These are phyloP conservation scores for Apiotrichum porosum DNA, from an alignment of 1,284 basidiomycete genomes.

Conservation along the genomic window DNA sequence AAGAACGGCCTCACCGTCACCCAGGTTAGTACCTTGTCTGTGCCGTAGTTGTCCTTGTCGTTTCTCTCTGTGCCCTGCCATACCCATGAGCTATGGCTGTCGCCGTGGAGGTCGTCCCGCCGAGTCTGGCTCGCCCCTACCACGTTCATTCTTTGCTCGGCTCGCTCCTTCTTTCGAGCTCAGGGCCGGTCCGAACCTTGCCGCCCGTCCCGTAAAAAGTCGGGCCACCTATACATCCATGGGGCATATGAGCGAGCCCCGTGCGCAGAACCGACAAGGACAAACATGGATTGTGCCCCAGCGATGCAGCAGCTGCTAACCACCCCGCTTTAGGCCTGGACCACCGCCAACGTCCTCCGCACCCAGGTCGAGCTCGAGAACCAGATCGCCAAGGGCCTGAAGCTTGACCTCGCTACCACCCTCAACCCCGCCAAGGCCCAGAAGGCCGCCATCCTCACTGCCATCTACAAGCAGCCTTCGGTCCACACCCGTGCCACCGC, in stretches of 20 bases:
- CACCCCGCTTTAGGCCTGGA: conserved; percentile 68
- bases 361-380: conserved; percentile 94
- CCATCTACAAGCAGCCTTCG: conserved; percentile 94
- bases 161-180: too few relatives aligned
- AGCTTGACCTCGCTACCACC: conserved; percentile 83
- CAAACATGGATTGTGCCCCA: background rate
- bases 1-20: conserved; percentile 86
- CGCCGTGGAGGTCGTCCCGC: background rate
- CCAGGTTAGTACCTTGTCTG: conserved; percentile 55
- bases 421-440: conserved; percentile 67
- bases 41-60: background rate
- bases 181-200: too few relatives aligned
- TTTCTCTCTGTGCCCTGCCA: too few relatives aligned
- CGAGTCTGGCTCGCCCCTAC: background rate
- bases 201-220: background rate
- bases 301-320: background rate
- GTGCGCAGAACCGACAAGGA: too few relatives aligned
- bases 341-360: conserved; percentile 81
- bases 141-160: background rate
- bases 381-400: conserved; percentile 95
- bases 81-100: too few relatives aligned
- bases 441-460: conserved; percentile 74
- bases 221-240: too few relatives aligned
- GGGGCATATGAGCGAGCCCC: background rate
- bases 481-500: conserved; percentile 87